Evolutionary conservation across 768 basidiomycete species (phyloP).

Genomic region (Boletales sp.): DNA sequence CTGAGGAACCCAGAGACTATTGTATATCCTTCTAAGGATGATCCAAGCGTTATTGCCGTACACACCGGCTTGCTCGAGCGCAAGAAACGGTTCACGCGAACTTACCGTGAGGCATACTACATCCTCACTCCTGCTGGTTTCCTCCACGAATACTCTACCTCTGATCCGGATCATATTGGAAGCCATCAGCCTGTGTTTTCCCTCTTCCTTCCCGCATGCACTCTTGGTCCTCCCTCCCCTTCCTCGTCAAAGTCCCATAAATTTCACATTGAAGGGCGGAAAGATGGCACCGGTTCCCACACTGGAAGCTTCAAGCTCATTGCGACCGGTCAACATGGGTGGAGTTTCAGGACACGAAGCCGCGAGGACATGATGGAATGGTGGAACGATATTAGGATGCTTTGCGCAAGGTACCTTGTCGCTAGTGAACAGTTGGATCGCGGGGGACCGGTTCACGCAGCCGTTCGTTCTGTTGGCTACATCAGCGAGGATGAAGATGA

Average conservation of each 20-base stretch:
- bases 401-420: conserved; percentile 90
- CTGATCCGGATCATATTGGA: conserved; percentile 57
- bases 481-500: conserved; percentile 71
- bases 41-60: conserved; percentile 79
- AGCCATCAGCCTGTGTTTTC: conserved; percentile 69
- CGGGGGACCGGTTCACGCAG: conserved; percentile 87
- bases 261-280: conserved; percentile 94
- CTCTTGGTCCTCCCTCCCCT: conserved; percentile 85
- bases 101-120: conserved; percentile 83
- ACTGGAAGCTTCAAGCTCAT: conserved; percentile 49
- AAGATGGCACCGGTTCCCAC: conserved; percentile 68
- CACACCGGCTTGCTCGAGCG: conserved; percentile 91
- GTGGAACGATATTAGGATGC: conserved; percentile 97
- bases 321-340: conserved; percentile 55
- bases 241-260: conserved; percentile 75
- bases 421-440: conserved; percentile 92
- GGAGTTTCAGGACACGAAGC: conserved; percentile 85
- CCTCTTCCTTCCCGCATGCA: conserved; percentile 92
- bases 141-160: conserved; percentile 84
- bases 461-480: conserved; percentile 87
- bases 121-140: conserved; percentile 95
- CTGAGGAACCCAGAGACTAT: conserved; percentile 75
- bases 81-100: conserved; percentile 91
- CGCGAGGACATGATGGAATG: conserved; percentile 99
- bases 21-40: conserved; percentile 87